phyloP scores from a whole-genome alignment of 2,329 filamentous ascomycete species.

The Aspergillus piperis region DNA sequence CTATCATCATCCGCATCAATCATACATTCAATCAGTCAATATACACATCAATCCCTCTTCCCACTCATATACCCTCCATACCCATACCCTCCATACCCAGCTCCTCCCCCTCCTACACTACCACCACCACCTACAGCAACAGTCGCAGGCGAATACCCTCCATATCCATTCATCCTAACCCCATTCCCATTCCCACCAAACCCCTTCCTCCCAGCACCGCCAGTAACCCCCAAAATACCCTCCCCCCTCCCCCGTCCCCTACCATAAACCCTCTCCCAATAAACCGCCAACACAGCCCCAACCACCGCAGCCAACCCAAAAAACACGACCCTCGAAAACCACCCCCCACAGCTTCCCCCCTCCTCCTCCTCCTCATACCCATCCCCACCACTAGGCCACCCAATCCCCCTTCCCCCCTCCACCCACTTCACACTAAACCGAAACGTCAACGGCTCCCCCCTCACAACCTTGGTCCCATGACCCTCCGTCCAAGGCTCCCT shows the following conservation, averaged over 20 bases:
- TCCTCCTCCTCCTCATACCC: conserved; percentile 10
- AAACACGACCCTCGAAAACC: conserved; percentile 37
- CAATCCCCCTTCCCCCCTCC: conserved; percentile 42
- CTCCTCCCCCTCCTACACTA: conserved; percentile 23
- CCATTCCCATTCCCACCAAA: conserved; percentile 57
- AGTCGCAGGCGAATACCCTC: conserved; percentile 47
- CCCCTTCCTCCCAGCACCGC: conserved; percentile 42
- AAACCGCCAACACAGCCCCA: conserved; percentile 39
- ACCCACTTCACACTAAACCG: conserved; percentile 79
- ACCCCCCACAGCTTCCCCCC: conserved; percentile 5
- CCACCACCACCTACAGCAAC: conserved; percentile 19
- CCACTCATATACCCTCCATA: conserved; percentile 43
- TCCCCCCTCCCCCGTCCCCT: conserved; percentile 41
- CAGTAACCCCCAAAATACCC: conserved; percentile 52
- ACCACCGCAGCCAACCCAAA: conserved; percentile 39
- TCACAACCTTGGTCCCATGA: conserved; percentile 68
- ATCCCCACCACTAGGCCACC: conserved; percentile 28
- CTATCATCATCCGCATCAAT: not conserved
- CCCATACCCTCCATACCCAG: conserved; percentile 42
- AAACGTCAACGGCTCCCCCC: conserved; percentile 81
- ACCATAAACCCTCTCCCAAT: conserved; percentile 37
- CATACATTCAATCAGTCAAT: not conserved
- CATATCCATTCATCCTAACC: conserved; percentile 57
- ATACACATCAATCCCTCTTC: conserved; percentile 42
- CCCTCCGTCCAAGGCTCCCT: conserved; percentile 49